Conservation (phyloP, 768 basidiomycete species). For the Lactifluus hygrophoroides region DNA sequence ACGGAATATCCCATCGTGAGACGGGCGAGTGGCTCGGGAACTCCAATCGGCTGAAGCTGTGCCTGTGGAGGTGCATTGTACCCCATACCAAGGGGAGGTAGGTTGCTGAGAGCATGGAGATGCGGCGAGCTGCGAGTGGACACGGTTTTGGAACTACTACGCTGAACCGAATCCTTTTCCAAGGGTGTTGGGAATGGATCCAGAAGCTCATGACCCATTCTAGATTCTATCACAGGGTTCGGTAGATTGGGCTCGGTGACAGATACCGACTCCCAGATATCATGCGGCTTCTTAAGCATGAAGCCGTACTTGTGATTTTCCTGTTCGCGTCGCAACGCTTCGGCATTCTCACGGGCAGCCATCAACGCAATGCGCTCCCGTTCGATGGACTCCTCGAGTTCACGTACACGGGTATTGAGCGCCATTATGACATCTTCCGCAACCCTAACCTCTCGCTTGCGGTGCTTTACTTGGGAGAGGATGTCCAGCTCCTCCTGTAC, state of each 20-base stretch:
- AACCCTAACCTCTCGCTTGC: conserved; percentile 37
- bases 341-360: conserved; percentile 49
- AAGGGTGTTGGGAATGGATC: conserved; percentile 15
- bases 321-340: conserved; percentile 31
- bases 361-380: conserved; percentile 53
- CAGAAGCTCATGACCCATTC: neutral
- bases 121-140: conserved; percentile 4
- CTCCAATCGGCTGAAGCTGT: conserved; percentile 20
- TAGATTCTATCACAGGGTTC: neutral
- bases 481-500: conserved; percentile 27
- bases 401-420: conserved; percentile 55
- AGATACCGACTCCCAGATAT: conserved; percentile 20
- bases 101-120: conserved; percentile 17
- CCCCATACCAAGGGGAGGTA: conserved; percentile 4
- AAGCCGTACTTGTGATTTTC: conserved; percentile 31
- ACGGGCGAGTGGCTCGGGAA: conserved; percentile 9
- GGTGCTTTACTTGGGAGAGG: conserved; percentile 38
- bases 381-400: conserved; percentile 63
- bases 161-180: conserved; percentile 18
- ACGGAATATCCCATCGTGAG: conserved; percentile 34
- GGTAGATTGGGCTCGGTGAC: conserved; percentile 17
- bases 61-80: conserved; percentile 22
- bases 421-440: conserved; percentile 38
- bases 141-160: neutral
- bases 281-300: conserved; percentile 19